These are phyloP conservation scores for Kodamaea ohmeri DNA, from an alignment of 1,139 yeast species.

Conservation along the genomic window DNA sequence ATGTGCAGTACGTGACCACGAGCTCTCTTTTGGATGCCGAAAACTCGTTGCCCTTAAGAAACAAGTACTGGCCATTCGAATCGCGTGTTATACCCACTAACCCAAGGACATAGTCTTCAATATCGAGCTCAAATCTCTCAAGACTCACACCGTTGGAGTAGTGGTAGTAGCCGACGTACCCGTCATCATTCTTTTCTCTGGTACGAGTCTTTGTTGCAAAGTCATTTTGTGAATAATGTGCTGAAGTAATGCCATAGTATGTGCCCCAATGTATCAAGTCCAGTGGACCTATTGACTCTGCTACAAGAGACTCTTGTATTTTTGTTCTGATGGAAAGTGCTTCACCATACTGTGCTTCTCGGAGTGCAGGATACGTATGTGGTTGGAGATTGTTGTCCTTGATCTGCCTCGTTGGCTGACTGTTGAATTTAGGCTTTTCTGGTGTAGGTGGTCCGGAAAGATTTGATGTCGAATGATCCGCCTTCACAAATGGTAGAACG, in stretches of 20 bases:
- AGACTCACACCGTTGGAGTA: slow-evolving; percentile 36
- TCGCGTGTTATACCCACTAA: slow-evolving; percentile 28
- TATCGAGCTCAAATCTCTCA: slow-evolving; percentile 21
- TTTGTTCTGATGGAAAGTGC: slow-evolving; percentile 25
- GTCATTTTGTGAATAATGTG: slow-evolving; percentile 29
- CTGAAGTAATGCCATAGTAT: slow-evolving; percentile 33
- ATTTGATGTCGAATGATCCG: slow-evolving; percentile 3
- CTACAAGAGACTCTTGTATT: slow-evolving; percentile 20
- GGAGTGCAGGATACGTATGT: slow-evolving; percentile 12
- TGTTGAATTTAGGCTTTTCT: not conserved
- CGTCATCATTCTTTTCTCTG: slow-evolving; percentile 30
- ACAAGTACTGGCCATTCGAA: slow-evolving; percentile 18
- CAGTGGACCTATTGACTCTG: slow-evolving; percentile 31
- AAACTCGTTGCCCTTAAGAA: slow-evolving; percentile 9
- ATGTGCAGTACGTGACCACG: slow-evolving; percentile 48
- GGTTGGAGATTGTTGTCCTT: slow-evolving; percentile 1
- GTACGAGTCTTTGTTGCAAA: slow-evolving; percentile 19
- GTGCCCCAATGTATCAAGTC: slow-evolving; percentile 43
- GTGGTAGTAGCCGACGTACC: slow-evolving; percentile 43
- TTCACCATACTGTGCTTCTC: slow-evolving; percentile 32
- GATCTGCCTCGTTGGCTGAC: not conserved
- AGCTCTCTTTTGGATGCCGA: slow-evolving; percentile 21
- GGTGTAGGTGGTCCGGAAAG: slow-evolving; percentile 1
- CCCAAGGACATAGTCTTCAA: slow-evolving; percentile 31
- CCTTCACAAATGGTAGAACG: slow-evolving; percentile 1